phyloP scores from a whole-genome alignment of 768 basidiomycete species.

The Russula abietina region DNA sequence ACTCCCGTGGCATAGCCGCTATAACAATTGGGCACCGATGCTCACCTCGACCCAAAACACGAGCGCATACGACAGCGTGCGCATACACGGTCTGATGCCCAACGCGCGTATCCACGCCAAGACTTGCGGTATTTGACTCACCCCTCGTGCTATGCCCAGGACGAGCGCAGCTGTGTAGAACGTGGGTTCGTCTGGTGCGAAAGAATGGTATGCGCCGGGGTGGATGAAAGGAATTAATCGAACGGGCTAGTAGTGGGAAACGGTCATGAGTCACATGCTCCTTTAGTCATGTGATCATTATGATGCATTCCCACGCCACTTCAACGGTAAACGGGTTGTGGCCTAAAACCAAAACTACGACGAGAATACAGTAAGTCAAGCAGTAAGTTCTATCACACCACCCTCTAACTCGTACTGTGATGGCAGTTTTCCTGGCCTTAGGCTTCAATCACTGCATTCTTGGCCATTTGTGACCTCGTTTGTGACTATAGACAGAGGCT shows the following conservation, averaged over 20 bases:
- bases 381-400: no score
- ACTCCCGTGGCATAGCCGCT: slow-evolving; percentile 35
- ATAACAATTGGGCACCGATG: slow-evolving; percentile 53
- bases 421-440: no score
- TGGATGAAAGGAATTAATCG: slow-evolving; percentile 18
- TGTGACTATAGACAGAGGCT: no score
- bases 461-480: neutral
- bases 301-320: no score
- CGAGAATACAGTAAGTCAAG: no score
- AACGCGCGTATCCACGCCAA: slow-evolving; percentile 72
- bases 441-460: neutral
- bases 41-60: slow-evolving; percentile 70
- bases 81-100: slow-evolving; percentile 43
- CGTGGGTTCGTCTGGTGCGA: slow-evolving; percentile 45
- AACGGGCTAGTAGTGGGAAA: no score
- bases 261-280: no score
- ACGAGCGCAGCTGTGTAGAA: slow-evolving; percentile 58
- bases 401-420: no score
- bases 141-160: slow-evolving; percentile 45
- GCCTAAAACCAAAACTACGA: no score
- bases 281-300: no score
- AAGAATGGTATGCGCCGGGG: slow-evolving; percentile 32
- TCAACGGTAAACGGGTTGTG: no score
- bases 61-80: slow-evolving; percentile 55
- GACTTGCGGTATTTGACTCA: slow-evolving; percentile 56